Conservation (phyloP, 2,329 filamentous ascomycete genomes). For the Coleophoma crateriformis region DNA sequence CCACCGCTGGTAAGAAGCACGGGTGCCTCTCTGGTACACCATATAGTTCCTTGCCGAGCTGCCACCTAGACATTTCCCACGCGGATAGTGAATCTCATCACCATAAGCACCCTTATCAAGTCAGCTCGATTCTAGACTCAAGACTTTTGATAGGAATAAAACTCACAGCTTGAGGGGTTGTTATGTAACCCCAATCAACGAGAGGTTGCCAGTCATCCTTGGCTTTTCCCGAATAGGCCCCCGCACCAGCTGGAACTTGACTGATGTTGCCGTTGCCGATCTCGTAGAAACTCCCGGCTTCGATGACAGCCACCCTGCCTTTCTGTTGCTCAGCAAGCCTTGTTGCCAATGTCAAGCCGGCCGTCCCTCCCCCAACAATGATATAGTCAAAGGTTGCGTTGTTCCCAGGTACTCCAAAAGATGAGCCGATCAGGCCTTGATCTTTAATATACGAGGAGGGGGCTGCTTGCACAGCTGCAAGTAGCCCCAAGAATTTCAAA, state of each 20-base stretch:
- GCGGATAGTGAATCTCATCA: slow-evolving; percentile 16
- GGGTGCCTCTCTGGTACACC: slow-evolving; percentile 14
- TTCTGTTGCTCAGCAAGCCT: not conserved
- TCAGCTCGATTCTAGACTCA: not conserved
- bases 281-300: slow-evolving; percentile 7
- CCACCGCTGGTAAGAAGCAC: slow-evolving; percentile 33
- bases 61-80: slow-evolving; percentile 25
- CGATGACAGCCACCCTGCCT: slow-evolving; percentile 1
- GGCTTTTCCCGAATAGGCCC: not conserved
- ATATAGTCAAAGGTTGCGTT: not conserved
- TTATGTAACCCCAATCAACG: slow-evolving; percentile 25
- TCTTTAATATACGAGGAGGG: too few relatives aligned
- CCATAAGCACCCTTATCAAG: not conserved
- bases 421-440: not conserved
- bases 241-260: slow-evolving; percentile 1
- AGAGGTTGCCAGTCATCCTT: slow-evolving; percentile 2
- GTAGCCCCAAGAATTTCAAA: too few relatives aligned
- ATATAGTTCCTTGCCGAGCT: slow-evolving; percentile 25
- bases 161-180: slow-evolving; percentile 17
- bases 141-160: not conserved
- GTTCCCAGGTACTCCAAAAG: not conserved
- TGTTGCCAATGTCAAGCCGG: not conserved
- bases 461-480: too few relatives aligned
- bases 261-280: slow-evolving; percentile 6
- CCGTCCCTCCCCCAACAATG: not conserved